Evolutionary conservation across 805 yeast species (phyloP).

Genomic region (Myxozyma neotropica): DNA sequence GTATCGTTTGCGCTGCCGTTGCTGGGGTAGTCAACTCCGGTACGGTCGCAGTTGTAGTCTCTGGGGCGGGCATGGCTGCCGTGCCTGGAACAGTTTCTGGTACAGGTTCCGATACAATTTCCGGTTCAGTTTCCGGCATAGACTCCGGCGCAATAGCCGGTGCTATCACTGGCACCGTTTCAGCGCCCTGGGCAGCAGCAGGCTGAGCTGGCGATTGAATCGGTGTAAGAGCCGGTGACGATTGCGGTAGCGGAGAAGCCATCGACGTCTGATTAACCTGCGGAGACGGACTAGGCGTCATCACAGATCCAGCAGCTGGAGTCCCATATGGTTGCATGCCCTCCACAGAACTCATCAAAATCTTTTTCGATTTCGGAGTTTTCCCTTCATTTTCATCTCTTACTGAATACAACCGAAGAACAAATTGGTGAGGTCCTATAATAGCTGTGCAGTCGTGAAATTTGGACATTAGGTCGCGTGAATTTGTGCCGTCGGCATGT

Average conservation of each 20-base stretch:
- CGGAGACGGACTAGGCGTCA: neutral
- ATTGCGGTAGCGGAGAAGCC: neutral
- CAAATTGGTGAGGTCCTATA: constrained; percentile 84
- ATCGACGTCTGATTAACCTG: neutral
- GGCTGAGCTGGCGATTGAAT: neutral
- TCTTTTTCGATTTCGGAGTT: constrained; percentile 40
- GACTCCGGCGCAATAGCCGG: neutral
- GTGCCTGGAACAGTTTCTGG: neutral
- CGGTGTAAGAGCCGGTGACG: neutral
- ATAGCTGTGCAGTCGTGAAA: constrained; percentile 72
- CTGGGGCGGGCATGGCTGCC: constrained; percentile 10
- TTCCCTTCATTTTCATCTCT: constrained; percentile 62
- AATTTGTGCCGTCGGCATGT: constrained; percentile 53
- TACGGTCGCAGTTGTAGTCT: neutral
- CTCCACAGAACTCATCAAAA: constrained; percentile 2
- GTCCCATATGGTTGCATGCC: neutral
- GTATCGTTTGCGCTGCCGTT: neutral
- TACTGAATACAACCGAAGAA: constrained; percentile 74
- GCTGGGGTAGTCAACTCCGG: too few species aligned
- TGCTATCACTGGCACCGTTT: neutral
- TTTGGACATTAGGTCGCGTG: constrained; percentile 86
- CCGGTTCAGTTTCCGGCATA: neutral
- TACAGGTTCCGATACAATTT: neutral
- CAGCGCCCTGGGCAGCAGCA: constrained; percentile 6
- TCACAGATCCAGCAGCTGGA: neutral